These are phyloP conservation scores for Pyrenochaeta sp. DNA, from an alignment of 2,329 filamentous ascomycete species.

Conservation along the genomic window DNA sequence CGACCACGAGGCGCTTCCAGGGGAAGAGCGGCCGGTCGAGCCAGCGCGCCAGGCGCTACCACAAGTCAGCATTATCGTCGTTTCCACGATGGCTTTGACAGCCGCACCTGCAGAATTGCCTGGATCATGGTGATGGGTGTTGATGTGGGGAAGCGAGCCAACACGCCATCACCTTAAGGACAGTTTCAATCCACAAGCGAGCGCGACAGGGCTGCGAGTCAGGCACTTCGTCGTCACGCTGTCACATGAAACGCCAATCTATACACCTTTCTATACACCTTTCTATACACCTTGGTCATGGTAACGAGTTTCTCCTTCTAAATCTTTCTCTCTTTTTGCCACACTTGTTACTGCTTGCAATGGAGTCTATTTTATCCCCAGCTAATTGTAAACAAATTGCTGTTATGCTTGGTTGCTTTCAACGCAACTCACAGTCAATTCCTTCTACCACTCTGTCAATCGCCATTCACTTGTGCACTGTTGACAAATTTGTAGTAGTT, in stretches of 20 bases:
- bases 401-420: too few relatives aligned
- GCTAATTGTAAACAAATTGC: too few relatives aligned
- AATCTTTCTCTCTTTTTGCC: too few relatives aligned
- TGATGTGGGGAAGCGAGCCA: conserved; percentile 12
- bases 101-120: conserved; percentile 42
- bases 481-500: too few relatives aligned
- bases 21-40: conserved; percentile 93
- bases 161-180: conserved; percentile 30
- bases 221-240: not conserved
- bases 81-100: not conserved
- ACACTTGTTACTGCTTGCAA: not conserved
- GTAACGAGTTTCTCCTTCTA: not conserved
- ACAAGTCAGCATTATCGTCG: conserved; percentile 16
- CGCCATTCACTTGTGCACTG: too few relatives aligned
- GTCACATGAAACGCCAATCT: not conserved
- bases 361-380: not conserved
- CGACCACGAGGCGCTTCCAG: conserved; percentile 95
- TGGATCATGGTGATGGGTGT: conserved; percentile 43
- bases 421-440: too few relatives aligned
- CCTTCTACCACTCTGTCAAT: too few relatives aligned
- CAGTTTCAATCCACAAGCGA: conserved; percentile 20
- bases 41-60: conserved; percentile 75
- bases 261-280: not conserved
- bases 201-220: conserved; percentile 7
- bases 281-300: not conserved